phyloP scores from a whole-genome alignment of 495 filamentous ascomycete genomes.

The Schizothecium vesticola region DNA sequence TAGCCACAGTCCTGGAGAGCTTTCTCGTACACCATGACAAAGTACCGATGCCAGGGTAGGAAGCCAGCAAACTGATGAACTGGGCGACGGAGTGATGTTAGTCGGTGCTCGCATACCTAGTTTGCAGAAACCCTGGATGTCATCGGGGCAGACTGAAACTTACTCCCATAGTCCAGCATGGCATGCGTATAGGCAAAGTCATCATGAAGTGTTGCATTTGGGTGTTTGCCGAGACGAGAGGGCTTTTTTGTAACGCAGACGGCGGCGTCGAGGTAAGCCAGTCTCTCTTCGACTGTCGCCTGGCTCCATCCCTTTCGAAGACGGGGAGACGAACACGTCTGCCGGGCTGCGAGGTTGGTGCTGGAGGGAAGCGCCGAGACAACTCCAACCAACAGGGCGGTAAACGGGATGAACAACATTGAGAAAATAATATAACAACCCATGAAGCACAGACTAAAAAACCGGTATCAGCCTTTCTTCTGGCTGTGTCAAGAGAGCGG shows the following conservation, averaged over 20 bases:
- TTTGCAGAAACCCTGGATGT: neutral
- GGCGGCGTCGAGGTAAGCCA: constrained; percentile 3
- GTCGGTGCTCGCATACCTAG: neutral
- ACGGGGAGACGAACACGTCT: constrained; percentile 6
- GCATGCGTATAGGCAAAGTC: constrained; percentile 5
- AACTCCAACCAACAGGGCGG: neutral
- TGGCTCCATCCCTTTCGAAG: constrained; percentile 4
- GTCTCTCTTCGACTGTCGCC: constrained; percentile 1
- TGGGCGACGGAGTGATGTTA: neutral
- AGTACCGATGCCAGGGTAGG: constrained; percentile 9
- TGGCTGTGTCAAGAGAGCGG: neutral
- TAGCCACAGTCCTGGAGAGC: constrained; percentile 5
- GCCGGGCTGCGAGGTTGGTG: constrained; percentile 3
- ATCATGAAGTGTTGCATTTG: constrained; percentile 3
- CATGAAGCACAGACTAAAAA: neutral
- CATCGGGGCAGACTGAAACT: neutral
- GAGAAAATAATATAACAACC: neutral
- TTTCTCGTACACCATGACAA: constrained; percentile 3
- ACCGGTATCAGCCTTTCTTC: neutral
- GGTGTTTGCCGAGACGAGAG: neutral
- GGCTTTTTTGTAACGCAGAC: constrained; percentile 6
- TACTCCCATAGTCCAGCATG: neutral
- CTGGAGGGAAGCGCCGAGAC: constrained; percentile 4
- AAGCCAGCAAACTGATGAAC: neutral
- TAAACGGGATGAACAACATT: constrained; percentile 6